These are phyloP conservation scores for Fusarium sp. DNA, from an alignment of 2,329 filamentous ascomycete genomes.

Conservation along the genomic window DNA sequence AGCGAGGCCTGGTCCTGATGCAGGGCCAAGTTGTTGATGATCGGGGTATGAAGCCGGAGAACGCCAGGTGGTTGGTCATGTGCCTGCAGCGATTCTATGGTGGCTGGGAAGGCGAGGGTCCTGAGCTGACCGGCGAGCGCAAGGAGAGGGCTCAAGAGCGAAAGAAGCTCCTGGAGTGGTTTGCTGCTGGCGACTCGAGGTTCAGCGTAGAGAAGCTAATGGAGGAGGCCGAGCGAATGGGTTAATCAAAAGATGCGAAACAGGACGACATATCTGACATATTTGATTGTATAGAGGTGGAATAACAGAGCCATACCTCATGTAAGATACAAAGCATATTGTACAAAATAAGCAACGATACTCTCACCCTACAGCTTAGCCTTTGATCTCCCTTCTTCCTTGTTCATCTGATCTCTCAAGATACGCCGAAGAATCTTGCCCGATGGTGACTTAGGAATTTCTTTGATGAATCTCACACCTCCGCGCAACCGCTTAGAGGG, in stretches of 20 bases:
- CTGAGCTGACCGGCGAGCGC: constrained; percentile 52
- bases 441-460: constrained; percentile 76
- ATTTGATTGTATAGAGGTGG: background rate
- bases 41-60: constrained; percentile 79
- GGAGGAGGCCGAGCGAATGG: constrained; percentile 88
- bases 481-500: constrained; percentile 77
- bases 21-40: constrained; percentile 84
- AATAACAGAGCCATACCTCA: constrained; percentile 4
- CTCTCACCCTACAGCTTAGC: constrained; percentile 52
- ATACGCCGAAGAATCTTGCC: constrained; percentile 63
- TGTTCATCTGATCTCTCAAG: constrained; percentile 60
- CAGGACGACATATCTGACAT: background rate
- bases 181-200: constrained; percentile 79
- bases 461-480: constrained; percentile 75
- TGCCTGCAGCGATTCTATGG: constrained; percentile 96
- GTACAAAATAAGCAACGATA: constrained; percentile 11
- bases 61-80: constrained; percentile 92
- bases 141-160: constrained; percentile 72
- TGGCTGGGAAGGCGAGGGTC: constrained; percentile 65
- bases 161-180: constrained; percentile 81
- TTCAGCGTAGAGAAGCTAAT: constrained; percentile 89
- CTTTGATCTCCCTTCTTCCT: constrained; percentile 46
- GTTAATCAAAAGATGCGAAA: constrained; percentile 47
- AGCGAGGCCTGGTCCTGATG: constrained; percentile 85
- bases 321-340: constrained; percentile 31